phyloP scores from a whole-genome alignment of 805 yeast species.

The Ogataea methanolica region DNA sequence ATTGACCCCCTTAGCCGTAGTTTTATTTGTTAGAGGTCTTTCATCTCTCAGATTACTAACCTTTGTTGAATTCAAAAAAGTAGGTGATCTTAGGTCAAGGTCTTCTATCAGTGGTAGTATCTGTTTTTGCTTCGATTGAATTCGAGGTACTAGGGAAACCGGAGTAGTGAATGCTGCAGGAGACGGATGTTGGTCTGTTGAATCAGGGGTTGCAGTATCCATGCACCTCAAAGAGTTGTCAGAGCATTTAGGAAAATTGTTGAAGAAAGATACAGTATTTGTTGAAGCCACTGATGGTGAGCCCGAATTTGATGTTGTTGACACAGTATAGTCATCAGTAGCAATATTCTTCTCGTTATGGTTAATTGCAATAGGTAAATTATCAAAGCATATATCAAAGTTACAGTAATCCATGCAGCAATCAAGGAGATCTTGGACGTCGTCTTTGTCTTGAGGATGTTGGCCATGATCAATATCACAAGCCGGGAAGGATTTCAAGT shows the following conservation, averaged over 20 bases:
- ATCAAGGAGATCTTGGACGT: conserved; percentile 7
- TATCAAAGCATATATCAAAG: conserved; percentile 16
- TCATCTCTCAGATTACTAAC: neutral
- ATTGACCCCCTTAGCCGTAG: neutral
- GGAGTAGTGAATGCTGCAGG: too few relatives aligned
- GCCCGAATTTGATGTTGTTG: too few relatives aligned
- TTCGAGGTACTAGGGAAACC: too few relatives aligned
- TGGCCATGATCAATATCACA: conserved; percentile 3
- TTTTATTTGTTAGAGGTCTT: neutral
- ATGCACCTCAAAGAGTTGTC: neutral
- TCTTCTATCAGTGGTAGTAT: neutral
- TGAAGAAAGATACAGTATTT: too few relatives aligned
- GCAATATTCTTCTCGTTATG: neutral
- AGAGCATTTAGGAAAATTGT: neutral
- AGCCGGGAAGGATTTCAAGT: neutral
- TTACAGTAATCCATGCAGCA: conserved; percentile 25
- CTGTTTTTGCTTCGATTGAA: neutral
- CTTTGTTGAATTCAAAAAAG: neutral
- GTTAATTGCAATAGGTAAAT: neutral
- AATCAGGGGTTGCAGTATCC: too few relatives aligned
- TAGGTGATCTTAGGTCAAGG: neutral
- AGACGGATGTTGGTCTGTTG: too few relatives aligned
- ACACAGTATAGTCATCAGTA: neutral
- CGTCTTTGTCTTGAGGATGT: neutral
- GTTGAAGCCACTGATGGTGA: too few relatives aligned